These are phyloP conservation scores for Monosiga brevicollis DNA, from an alignment of 78 protist genomes.

Conservation along the genomic window DNA sequence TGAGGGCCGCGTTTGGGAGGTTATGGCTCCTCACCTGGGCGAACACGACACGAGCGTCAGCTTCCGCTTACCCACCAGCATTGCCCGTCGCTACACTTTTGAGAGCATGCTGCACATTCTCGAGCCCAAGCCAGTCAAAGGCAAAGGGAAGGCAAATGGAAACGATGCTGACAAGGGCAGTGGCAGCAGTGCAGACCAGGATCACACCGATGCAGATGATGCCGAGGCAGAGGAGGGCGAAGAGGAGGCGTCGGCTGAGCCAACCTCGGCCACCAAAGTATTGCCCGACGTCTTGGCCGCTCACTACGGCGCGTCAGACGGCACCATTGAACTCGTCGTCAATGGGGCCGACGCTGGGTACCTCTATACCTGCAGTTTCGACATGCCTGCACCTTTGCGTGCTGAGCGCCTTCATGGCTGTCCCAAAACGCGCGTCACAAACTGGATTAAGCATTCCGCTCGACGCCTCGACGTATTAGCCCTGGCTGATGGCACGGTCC, in stretches of 20 bases:
- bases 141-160: conserved; percentile 1
- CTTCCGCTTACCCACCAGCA: not conserved
- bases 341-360: not conserved
- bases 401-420: not conserved
- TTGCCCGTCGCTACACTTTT: not conserved
- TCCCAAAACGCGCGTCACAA: not conserved
- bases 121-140: not conserved
- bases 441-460: not conserved
- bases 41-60: not conserved
- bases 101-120: not conserved
- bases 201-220: not conserved
- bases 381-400: not conserved
- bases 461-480: not conserved
- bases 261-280: not conserved
- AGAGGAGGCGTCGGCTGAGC: not conserved
- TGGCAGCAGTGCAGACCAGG: conserved; percentile 2
- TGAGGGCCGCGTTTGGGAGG: not conserved
- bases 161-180: conserved; percentile 17
- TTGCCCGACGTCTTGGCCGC: not conserved
- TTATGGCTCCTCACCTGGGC: not conserved
- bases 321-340: not conserved
- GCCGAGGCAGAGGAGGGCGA: not conserved
- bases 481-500: not conserved
- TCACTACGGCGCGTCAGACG: not conserved
- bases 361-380: not conserved